These are phyloP conservation scores for Emmonsiellopsis sp. DNA, from an alignment of 2,329 filamentous ascomycete species.

Conservation along the genomic window DNA sequence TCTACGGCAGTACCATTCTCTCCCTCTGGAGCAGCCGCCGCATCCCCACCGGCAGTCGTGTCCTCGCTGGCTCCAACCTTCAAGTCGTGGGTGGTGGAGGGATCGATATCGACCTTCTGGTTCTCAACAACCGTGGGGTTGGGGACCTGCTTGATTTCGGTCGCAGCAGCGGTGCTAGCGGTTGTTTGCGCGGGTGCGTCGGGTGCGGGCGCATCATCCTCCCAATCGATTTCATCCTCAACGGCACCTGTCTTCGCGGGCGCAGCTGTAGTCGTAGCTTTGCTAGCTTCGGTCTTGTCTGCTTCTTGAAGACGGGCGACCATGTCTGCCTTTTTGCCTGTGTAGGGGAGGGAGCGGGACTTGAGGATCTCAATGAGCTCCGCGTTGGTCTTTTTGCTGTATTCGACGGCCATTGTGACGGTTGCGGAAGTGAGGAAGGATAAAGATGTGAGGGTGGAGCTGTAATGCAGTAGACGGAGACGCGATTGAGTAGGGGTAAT, in stretches of 20 bases:
- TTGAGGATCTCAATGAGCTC: conserved; percentile 42
- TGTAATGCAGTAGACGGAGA: background rate
- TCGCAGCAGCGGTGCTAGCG: conserved; percentile 19
- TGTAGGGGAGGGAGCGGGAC: conserved; percentile 36
- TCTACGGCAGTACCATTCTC: conserved; percentile 6
- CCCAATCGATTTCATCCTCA: conserved; percentile 38
- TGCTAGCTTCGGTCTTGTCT: conserved; percentile 33
- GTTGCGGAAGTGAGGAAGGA: background rate
- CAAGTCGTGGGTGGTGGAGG: conserved; percentile 28
- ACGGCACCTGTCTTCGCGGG: conserved; percentile 12
- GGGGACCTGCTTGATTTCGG: conserved; percentile 24
- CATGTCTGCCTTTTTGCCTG: conserved; percentile 42
- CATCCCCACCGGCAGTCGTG: conserved; percentile 1
- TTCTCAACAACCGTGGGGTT: conserved; percentile 32
- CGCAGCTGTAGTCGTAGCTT: conserved; percentile 7
- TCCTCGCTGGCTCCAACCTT: conserved; percentile 24
- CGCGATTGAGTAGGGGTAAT: background rate
- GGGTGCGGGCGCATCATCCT: conserved; percentile 27
- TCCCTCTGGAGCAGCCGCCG: conserved; percentile 9
- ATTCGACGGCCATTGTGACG: conserved; percentile 32
- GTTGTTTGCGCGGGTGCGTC: conserved; percentile 20
- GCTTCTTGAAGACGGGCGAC: conserved; percentile 38
- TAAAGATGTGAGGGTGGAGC: background rate
- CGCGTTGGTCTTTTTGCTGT: conserved; percentile 41
- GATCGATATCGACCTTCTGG: conserved; percentile 28